A percentile compares a stretch with the other conserved stretches of the same genome.
Evolutionary conservation across 2,329 filamentous ascomycete genomes (phyloP).

Genomic region (Aureobasidium subglaciale): DNA sequence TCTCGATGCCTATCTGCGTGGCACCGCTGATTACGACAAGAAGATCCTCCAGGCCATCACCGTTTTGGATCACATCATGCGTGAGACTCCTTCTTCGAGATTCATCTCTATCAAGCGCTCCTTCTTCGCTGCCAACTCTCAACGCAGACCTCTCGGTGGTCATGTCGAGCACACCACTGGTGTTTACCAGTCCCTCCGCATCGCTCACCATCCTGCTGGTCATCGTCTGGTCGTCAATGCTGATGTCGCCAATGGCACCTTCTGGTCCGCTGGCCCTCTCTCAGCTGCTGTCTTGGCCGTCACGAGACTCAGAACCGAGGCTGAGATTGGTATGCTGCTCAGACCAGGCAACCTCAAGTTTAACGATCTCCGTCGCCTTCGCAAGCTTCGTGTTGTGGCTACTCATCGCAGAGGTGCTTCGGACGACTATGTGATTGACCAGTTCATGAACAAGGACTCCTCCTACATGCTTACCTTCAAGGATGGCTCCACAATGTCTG

Average conservation of each 20-base stretch:
- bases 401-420: slow-evolving; percentile 32
- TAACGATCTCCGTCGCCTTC: slow-evolving; percentile 36
- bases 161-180: slow-evolving; percentile 78
- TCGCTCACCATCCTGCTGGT: slow-evolving; percentile 54
- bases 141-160: slow-evolving; percentile 49
- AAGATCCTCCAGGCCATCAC: slow-evolving; percentile 73
- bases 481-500: slow-evolving; percentile 36
- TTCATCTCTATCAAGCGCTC: slow-evolving; percentile 71
- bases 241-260: slow-evolving; percentile 85
- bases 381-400: slow-evolving; percentile 35
- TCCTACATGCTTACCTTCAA: slow-evolving; percentile 37
- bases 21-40: slow-evolving; percentile 54
- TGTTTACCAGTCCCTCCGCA: slow-evolving; percentile 76
- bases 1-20: slow-evolving; percentile 59
- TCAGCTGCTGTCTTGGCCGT: slow-evolving; percentile 29
- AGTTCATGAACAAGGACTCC: slow-evolving; percentile 38
- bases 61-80: slow-evolving; percentile 84
- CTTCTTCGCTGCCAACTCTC: slow-evolving; percentile 59
- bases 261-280: slow-evolving; percentile 55
- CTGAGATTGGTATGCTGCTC: slow-evolving; percentile 19
- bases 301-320: slow-evolving; percentile 22
- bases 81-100: slow-evolving; percentile 63
- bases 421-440: slow-evolving; percentile 45
- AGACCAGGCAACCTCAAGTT: not conserved
- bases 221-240: slow-evolving; percentile 70